phyloP scores from a whole-genome alignment of 768 basidiomycete genomes.

The Gymnopilus junonius region DNA sequence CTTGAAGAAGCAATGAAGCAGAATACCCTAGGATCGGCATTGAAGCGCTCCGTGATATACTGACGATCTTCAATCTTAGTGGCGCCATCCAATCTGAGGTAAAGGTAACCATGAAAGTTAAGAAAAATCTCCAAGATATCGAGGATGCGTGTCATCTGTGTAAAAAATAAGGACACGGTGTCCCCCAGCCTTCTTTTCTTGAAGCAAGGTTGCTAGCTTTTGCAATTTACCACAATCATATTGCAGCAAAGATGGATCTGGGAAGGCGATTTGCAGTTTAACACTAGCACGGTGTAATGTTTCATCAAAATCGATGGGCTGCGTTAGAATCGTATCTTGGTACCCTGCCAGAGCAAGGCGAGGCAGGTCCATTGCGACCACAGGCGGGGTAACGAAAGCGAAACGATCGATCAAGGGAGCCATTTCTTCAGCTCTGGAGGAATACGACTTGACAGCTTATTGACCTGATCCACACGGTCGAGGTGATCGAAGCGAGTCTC shows the following conservation, averaged over 20 bases:
- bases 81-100: conserved; percentile 91
- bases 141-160: conserved; percentile 94
- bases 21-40: conserved; percentile 75
- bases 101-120: conserved; percentile 91
- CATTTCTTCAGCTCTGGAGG: conserved; percentile 59
- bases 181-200: conserved; percentile 84
- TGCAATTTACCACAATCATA: conserved; percentile 98
- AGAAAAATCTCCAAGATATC: conserved; percentile 95
- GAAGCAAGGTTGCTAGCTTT: conserved; percentile 74
- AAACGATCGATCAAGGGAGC: conserved; percentile 65
- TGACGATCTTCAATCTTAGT: conserved; percentile 95
- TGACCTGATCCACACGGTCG: conserved; percentile 45
- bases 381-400: conserved; percentile 80
- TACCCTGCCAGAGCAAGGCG: conserved; percentile 57
- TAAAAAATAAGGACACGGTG: conserved; percentile 95
- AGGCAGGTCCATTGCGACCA: conserved; percentile 77
- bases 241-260: conserved; percentile 85
- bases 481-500: conserved; percentile 43
- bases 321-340: conserved; percentile 27
- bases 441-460: conserved; percentile 67
- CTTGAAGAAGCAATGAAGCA: conserved; percentile 89
- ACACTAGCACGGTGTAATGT: conserved; percentile 75
- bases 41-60: conserved; percentile 88
- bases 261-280: conserved; percentile 92
- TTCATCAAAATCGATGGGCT: conserved; percentile 60